Percentiles rank a stretch among this genome's conserved stretches.
Evolutionary conservation across 2,329 filamentous ascomycete species (phyloP).

Genomic region (Ustulina deusta): DNA sequence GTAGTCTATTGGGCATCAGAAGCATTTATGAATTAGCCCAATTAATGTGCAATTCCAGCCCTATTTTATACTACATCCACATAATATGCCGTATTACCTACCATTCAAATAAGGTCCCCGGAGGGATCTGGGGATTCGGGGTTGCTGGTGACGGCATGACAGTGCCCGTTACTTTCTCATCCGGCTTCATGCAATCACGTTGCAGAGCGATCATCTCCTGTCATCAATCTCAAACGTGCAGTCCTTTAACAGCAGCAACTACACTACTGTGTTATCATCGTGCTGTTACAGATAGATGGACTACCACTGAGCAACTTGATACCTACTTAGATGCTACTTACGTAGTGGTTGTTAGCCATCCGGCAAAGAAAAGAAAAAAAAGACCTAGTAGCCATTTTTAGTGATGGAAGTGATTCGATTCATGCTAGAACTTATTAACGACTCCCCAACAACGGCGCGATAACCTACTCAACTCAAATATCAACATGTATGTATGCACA

Average conservation of each 20-base stretch:
- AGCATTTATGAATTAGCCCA: background rate
- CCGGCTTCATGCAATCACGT: conserved; percentile 25
- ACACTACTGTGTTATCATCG: background rate
- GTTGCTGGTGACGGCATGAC: conserved; percentile 7
- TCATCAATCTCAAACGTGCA: conserved; percentile 35
- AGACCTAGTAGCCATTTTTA: background rate
- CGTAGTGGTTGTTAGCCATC: background rate
- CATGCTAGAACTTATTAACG: background rate
- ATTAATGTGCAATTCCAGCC: conserved; percentile 4
- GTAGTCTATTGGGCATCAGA: conserved; percentile 5
- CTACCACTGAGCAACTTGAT: background rate
- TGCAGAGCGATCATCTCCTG: conserved; percentile 21
- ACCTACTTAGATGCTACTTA: no score
- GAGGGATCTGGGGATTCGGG: conserved; percentile 27
- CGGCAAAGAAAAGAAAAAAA: background rate
- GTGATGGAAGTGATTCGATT: background rate
- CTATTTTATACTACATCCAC: conserved; percentile 6
- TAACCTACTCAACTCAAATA: background rate
- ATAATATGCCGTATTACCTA: conserved; percentile 16
- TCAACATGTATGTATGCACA: background rate
- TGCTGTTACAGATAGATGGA: conserved; percentile 30
- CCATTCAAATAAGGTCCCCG: conserved; percentile 6
- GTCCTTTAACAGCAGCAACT: conserved; percentile 8
- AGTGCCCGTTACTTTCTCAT: conserved; percentile 12
- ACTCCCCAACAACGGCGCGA: background rate